A percentile compares a stretch with the other conserved stretches of the same genome.
Evolutionary conservation across 2,329 filamentous ascomycete genomes (phyloP).

Genomic region (Fusarium staphyleae): DNA sequence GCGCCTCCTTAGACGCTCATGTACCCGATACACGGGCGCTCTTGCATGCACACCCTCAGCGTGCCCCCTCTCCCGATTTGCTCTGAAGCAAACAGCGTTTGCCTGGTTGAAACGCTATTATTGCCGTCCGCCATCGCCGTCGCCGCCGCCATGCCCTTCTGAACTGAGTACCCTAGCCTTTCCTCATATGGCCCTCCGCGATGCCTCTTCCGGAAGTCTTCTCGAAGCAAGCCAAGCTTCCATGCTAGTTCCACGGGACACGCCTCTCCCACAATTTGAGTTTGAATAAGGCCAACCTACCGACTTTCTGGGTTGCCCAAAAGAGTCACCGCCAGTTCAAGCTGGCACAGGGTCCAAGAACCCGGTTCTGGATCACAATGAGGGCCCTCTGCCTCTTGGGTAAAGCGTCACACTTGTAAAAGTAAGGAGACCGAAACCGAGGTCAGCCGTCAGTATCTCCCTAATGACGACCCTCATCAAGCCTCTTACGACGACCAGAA

Average conservation of each 20-base stretch:
- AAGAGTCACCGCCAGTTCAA: constrained; percentile 23
- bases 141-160: constrained; percentile 10
- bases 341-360: constrained; percentile 27
- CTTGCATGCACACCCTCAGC: constrained; percentile 20
- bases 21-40: constrained; percentile 35
- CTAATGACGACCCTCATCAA: constrained; percentile 7
- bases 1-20: not conserved
- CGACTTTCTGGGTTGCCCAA: constrained; percentile 25
- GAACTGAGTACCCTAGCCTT: constrained; percentile 12
- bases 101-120: constrained; percentile 23
- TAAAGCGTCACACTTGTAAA: constrained; percentile 11
- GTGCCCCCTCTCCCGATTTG: constrained; percentile 6
- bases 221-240: constrained; percentile 26
- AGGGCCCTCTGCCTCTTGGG: not conserved
- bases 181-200: constrained; percentile 4
- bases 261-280: constrained; percentile 23
- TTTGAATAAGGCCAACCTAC: constrained; percentile 34
- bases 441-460: constrained; percentile 16
- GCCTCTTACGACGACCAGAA: constrained; percentile 5
- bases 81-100: constrained; percentile 23
- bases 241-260: constrained; percentile 1
- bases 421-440: constrained; percentile 17
- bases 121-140: constrained; percentile 3
- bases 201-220: constrained; percentile 37
- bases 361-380: constrained; percentile 18